Evolutionary conservation across 352 stramenopile species (phyloP), one percentile per base, ranked within the genome.

Genomic region (Phytophthora macrochlamydospora): DNA sequence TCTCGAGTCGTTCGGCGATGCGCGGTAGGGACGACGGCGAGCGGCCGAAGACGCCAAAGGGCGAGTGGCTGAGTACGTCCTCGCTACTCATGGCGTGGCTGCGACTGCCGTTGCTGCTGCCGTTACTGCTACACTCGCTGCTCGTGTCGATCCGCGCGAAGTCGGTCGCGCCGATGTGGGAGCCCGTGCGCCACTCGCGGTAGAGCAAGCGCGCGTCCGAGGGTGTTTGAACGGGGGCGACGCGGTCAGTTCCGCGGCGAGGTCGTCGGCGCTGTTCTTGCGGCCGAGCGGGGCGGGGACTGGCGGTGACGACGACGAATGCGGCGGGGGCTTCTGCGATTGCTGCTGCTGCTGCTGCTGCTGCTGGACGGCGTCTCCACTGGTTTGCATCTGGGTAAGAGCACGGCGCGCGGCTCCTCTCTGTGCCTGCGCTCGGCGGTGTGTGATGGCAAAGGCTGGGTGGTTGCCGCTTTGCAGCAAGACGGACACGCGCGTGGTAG

Each of bases 141-240:
- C 18, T 24, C 18, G 18, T 65, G 30, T 78, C 69, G 0, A 81
- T 48, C 32, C 64, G 69, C 3, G 62, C 54, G 24, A 81, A 54
- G 46, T 82, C 75, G 1, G 35, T 11, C 6, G 64, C 76, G 28
- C 76, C 78, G 4, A 81, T 62, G 62, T 84, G 73, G 31, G 83
- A 81, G 44, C 79, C 71, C 18, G 84, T 91, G 60, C 87, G 84
- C 87, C 87, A 93, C 76, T 93, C 77, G 52, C 87, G 81, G 51
- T 94, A 94, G 53, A 91, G 71, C 45, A 94, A 61, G 8, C 87
- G 84, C 55, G 83, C 79, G 65, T 92, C 84, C 18, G 84, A 87
- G 38, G 81, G 71, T 11, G 83, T 84, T 35, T 81, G 78, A 18
- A 75, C 67, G 12, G 75, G 56, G 82, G 79, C 9, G 81, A 83